These are phyloP conservation scores for Teunomyces tritomae DNA, from an alignment of 805 yeast species.

Conservation along the genomic window DNA sequence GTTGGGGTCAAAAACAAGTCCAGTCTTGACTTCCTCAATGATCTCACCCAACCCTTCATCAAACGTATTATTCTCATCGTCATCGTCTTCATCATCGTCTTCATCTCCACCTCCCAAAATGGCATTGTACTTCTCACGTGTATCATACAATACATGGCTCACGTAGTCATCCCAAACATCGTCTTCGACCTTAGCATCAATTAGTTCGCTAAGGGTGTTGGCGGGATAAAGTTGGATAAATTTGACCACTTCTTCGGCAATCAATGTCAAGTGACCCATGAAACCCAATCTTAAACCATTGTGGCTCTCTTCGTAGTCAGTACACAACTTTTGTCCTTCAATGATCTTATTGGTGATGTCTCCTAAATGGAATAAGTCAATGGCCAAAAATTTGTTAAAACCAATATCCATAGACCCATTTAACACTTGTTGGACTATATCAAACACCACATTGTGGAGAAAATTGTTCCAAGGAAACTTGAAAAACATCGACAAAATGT, in stretches of 20 bases:
- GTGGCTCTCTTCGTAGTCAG: conserved; percentile 23
- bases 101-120: conserved; percentile 79
- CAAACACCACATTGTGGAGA: conserved; percentile 46
- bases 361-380: conserved; percentile 57
- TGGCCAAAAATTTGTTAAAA: conserved; percentile 44
- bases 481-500: conserved; percentile 43
- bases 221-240: conserved; percentile 33
- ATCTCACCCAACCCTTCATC: conserved; percentile 39
- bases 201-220: conserved; percentile 33
- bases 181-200: conserved; percentile 38
- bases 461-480: conserved; percentile 48
- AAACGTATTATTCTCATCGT: conserved; percentile 23
- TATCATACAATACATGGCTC: conserved; percentile 76
- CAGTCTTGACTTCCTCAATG: conserved; percentile 34
- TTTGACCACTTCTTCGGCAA: conserved; percentile 32
- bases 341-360: conserved; percentile 42
- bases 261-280: conserved; percentile 31
- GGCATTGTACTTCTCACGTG: conserved; percentile 91
- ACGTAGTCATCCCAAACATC: conserved; percentile 79
- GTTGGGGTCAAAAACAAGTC: conserved; percentile 29
- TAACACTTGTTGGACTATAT: conserved; percentile 46
- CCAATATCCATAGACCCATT: conserved; percentile 50
- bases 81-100: conserved; percentile 40
- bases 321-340: conserved; percentile 42
- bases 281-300: conserved; percentile 28